phyloP scores from a whole-genome alignment of 768 basidiomycete genomes.

The Coprinellus aureogranulatus region DNA sequence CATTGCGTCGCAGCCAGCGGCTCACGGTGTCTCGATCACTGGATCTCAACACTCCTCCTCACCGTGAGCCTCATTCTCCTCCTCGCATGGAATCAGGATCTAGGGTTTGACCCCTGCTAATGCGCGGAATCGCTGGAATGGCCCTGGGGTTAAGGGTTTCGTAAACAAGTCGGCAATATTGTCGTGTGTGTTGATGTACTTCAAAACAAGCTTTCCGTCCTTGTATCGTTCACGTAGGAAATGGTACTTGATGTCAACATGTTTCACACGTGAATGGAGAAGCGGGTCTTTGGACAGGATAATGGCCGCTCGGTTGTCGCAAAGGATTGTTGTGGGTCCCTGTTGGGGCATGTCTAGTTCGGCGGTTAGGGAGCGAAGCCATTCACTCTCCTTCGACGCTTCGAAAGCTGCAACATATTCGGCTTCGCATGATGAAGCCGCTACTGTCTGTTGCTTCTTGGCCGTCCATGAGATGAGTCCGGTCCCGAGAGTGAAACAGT shows the following conservation, averaged over 20 bases:
- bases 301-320: conserved; percentile 39
- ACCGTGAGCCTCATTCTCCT: neutral
- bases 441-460: conserved; percentile 31
- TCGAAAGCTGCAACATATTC: conserved; percentile 43
- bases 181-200: conserved; percentile 8
- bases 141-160: conserved; percentile 5
- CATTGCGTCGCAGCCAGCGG: too few relatives aligned
- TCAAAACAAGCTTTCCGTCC: neutral
- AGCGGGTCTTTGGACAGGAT: conserved; percentile 30
- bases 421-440: conserved; percentile 33
- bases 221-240: neutral
- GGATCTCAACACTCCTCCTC: neutral
- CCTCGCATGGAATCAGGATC: neutral
- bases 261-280: conserved; percentile 27
- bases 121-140: neutral
- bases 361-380: conserved; percentile 13
- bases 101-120: neutral
- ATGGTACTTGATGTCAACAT: neutral
- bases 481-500: conserved; percentile 19
- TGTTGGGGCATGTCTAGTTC: conserved; percentile 6
- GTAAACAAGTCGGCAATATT: conserved; percentile 14
- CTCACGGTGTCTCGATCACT: too few relatives aligned
- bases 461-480: conserved; percentile 29
- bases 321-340: conserved; percentile 11
- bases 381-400: conserved; percentile 21